Evolutionary conservation across 768 basidiomycete species (phyloP), one percentile per base, ranked within the genome.

Genomic region (Russula emetica): DNA sequence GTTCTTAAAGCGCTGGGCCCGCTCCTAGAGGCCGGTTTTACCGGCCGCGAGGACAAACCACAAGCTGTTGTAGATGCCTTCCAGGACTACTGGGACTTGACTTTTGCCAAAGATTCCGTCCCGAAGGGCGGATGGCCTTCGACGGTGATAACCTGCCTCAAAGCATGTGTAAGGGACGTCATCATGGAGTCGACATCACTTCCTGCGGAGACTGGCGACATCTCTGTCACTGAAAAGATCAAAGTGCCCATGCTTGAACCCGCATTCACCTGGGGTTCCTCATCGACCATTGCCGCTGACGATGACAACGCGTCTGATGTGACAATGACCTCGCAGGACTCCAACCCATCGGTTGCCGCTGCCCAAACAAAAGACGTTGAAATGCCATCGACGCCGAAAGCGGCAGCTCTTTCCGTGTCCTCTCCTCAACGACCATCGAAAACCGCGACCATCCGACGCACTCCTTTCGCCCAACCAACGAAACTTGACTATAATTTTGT

Each of bases 21-120:
- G 7, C 69, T 89, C 3, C 69, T 92, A 9, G 81, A 79, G 64
- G 82, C 87, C 3, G 80, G 82, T 28, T 87, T 92, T 67, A 66
- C 69, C 34, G 80, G 83, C 16, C 79, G 83, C 5, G 60, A 70
- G 8, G 79, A 81, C 55, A 84, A 82, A 59, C 79, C 81, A 4
- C 68, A 67, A 0, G 70, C 76, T 3, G 76, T 80, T 5, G 71
- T 73, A 16, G 80, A 83, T 7, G 78, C 84, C 2, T 90, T 92
- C 69, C 71, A 71, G 9, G 82, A 82, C 36, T 86, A 86, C 70
- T 91, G 90, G 90, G 71, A 77, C 18, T 67, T 75, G 1, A 76
- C 77, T 2, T 88, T 79, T 64, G 76, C 76, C 13, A 58, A 72
- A 1, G 40, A 76, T 26, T 65, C 75, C 4, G 73, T 76, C 24